Conservation (phyloP, 2,329 filamentous ascomycete genomes). For the Fusarium kyushuense region DNA sequence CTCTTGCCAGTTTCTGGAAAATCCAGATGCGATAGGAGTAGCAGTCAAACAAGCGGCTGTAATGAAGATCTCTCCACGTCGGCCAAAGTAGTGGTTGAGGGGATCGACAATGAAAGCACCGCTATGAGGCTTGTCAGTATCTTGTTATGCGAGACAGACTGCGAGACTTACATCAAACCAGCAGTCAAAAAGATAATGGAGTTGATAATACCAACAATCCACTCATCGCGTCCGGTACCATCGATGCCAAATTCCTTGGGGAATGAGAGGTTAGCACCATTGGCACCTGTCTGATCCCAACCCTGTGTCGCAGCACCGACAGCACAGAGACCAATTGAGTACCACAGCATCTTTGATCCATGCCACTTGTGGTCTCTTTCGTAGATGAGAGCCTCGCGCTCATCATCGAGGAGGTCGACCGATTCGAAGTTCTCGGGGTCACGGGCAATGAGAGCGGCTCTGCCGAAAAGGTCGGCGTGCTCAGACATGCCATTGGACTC, state of each 20-base stretch:
- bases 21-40: conserved; percentile 72
- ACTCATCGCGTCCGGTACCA: conserved; percentile 48
- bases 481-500: conserved; percentile 29
- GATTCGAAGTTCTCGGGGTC: conserved; percentile 15
- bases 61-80: conserved; percentile 73
- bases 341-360: conserved; percentile 70
- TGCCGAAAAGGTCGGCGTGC: conserved; percentile 21
- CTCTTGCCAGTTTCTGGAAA: conserved; percentile 74
- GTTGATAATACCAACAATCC: conserved; percentile 76
- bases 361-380: conserved; percentile 76
- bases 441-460: conserved; percentile 24
- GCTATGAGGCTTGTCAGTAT: background rate
- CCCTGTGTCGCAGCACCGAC: conserved; percentile 76
- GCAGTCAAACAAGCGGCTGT: conserved; percentile 78
- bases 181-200: conserved; percentile 47
- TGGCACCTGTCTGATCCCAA: conserved; percentile 73
- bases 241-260: conserved; percentile 59
- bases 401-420: conserved; percentile 28
- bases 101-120: conserved; percentile 66
- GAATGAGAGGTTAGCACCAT: conserved; percentile 73
- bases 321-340: conserved; percentile 75
- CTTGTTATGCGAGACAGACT: fast-evolving
- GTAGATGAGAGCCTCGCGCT: conserved; percentile 62
- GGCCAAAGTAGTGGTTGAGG: conserved; percentile 62
- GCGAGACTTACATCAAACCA: conserved; percentile 43